phyloP scores from a whole-genome alignment of 2,329 filamentous ascomycete genomes.

The Truncatella angustata region DNA sequence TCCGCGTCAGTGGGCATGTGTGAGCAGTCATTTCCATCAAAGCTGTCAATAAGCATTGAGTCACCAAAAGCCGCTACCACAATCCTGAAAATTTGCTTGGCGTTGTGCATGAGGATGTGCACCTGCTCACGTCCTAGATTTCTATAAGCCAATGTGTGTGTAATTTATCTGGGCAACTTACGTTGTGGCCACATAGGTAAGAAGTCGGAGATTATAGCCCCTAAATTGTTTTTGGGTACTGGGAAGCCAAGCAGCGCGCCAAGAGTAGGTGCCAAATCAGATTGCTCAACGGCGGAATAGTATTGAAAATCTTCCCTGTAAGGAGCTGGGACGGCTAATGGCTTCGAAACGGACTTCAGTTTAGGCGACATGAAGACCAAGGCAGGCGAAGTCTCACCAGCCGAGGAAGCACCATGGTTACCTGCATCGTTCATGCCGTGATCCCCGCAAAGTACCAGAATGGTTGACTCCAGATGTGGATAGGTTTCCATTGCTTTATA shows the following conservation, averaged over 20 bases:
- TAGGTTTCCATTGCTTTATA: slow-evolving; percentile 72
- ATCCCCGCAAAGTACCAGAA: slow-evolving; percentile 86
- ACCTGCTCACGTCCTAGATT: slow-evolving; percentile 9
- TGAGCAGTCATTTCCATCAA: slow-evolving; percentile 21
- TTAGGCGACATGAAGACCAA: slow-evolving; percentile 89
- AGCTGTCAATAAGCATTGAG: slow-evolving; percentile 38
- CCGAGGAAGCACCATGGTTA: slow-evolving; percentile 91
- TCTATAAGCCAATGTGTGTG: too few relatives aligned
- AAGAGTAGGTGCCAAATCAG: slow-evolving; percentile 87
- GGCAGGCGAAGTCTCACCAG: slow-evolving; percentile 91
- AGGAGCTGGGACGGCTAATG: slow-evolving; percentile 50
- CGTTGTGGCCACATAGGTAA: slow-evolving; percentile 71
- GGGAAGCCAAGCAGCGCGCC: slow-evolving; percentile 86
- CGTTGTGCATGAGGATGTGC: slow-evolving; percentile 69
- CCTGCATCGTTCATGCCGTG: slow-evolving; percentile 99
- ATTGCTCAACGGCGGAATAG: slow-evolving; percentile 86
- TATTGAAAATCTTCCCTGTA: slow-evolving; percentile 74
- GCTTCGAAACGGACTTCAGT: slow-evolving; percentile 55
- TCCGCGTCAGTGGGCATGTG: slow-evolving; percentile 48
- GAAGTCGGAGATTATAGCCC: slow-evolving; percentile 79
- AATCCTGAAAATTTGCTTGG: slow-evolving; percentile 75
- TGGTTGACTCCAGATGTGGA: slow-evolving; percentile 69
- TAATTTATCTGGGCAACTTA: slow-evolving; percentile 41
- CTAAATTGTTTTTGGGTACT: slow-evolving; percentile 84
- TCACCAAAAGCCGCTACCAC: slow-evolving; percentile 68